phyloP scores from a whole-genome alignment of 2,329 filamentous ascomycete species.

The Sporothrix dimorphospora region DNA sequence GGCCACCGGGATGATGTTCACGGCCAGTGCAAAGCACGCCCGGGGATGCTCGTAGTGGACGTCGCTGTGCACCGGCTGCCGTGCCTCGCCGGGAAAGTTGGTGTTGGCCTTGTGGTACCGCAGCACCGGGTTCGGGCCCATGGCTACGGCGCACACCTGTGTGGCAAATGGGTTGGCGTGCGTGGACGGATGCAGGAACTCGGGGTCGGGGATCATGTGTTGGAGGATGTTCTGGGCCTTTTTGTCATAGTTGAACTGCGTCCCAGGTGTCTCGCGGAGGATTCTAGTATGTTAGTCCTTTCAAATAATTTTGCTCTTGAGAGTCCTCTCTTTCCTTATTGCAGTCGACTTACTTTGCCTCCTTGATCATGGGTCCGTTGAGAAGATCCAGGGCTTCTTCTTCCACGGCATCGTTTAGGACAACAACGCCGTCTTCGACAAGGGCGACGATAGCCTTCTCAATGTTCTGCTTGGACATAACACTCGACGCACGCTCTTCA shows the following conservation, averaged over 20 bases:
- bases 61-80: slow-evolving; percentile 49
- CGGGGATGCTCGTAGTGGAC: slow-evolving; percentile 50
- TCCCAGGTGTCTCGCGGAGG: slow-evolving; percentile 27
- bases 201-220: slow-evolving; percentile 31
- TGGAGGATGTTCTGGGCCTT: slow-evolving; percentile 33
- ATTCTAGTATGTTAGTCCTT: neutral
- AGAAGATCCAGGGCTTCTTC: slow-evolving; percentile 23
- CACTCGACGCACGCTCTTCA: slow-evolving; percentile 14
- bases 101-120: slow-evolving; percentile 34
- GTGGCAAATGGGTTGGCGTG: slow-evolving; percentile 31
- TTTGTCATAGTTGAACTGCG: slow-evolving; percentile 32
- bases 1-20: slow-evolving; percentile 53
- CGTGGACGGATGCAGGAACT: slow-evolving; percentile 24
- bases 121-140: slow-evolving; percentile 32
- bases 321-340: too few species aligned
- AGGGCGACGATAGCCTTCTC: slow-evolving; percentile 31
- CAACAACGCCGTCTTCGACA: slow-evolving; percentile 28
- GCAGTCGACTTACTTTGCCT: slow-evolving; percentile 24
- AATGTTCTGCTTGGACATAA: slow-evolving; percentile 30
- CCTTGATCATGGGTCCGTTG: slow-evolving; percentile 29
- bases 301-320: too few species aligned
- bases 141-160: slow-evolving; percentile 24
- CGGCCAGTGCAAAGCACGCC: slow-evolving; percentile 52
- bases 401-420: slow-evolving; percentile 26
- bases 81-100: slow-evolving; percentile 31